These are phyloP conservation scores for Pleurotus djamor DNA, from an alignment of 768 basidiomycete genomes.

Conservation along the genomic window DNA sequence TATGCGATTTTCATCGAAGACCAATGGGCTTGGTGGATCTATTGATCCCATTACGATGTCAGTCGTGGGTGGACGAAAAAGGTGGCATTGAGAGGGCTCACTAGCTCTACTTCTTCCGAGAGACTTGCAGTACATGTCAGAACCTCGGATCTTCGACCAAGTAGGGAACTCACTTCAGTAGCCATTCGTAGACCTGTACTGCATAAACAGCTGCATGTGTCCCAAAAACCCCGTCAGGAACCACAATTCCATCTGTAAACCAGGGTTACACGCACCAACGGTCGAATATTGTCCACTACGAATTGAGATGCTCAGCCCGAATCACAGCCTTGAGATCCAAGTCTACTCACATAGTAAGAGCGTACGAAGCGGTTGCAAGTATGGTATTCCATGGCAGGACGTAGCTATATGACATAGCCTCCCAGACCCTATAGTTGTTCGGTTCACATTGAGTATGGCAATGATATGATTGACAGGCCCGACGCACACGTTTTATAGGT, in stretches of 20 bases:
- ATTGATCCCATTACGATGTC: not conserved
- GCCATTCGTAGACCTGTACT: constrained; percentile 22
- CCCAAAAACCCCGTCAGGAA: not conserved
- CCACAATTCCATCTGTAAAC: not conserved
- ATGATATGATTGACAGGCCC: too few species aligned
- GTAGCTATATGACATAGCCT: not conserved
- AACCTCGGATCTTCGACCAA: not conserved
- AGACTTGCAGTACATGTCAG: constrained; percentile 12
- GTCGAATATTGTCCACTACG: constrained; percentile 1
- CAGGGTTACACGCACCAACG: not conserved
- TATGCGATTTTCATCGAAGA: constrained; percentile 18
- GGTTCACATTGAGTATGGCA: not conserved
- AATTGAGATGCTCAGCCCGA: not conserved
- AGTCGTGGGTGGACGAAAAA: not conserved
- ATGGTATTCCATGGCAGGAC: not conserved
- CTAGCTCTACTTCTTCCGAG: constrained; percentile 18
- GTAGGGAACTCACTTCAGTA: constrained; percentile 15
- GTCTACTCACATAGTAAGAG: constrained; percentile 2
- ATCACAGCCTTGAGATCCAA: not conserved
- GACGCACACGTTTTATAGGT: not conserved
- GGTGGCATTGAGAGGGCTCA: not conserved
- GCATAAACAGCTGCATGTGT: constrained; percentile 10
- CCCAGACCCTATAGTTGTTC: not conserved
- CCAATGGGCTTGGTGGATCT: constrained; percentile 20
- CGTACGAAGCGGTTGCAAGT: constrained; percentile 1